Evolutionary conservation across 495 filamentous ascomycete species (phyloP), one percentile per base, ranked within the genome.

Genomic region (Astrothelium macrocarpum): DNA sequence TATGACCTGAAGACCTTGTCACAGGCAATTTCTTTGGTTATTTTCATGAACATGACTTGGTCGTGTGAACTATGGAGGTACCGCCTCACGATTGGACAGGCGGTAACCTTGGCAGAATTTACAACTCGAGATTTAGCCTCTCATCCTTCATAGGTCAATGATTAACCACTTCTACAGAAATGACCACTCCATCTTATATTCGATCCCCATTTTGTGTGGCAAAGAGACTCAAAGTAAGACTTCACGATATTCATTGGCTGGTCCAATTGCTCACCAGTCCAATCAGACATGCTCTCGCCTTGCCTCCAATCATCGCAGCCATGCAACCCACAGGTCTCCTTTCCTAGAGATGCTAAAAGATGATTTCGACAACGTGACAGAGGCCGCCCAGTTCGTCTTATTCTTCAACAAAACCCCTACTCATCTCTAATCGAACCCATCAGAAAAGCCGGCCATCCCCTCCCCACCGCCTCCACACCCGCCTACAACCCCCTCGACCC

Each of bases 101-200:
- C 34, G 34, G 34, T 39, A 39, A 39, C 5, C 5, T 14, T 39
- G 34, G 34, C 34, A 39, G 34, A 39, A 39, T 39, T 39, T 5
- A 39, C 34, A 5, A 39, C 14, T 14, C 14, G 5, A 39, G 34
- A 39, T 39, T 14, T 39, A 5, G 34, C 5, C 34, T 14, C 14
- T 5, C 34, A 39, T 5, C 5, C 34, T 39, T 39, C 5, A 5
- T 14, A 39, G n/a, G n/a, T n/a, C n/a, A n/a, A n/a, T n/a, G n/a
- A n/a, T n/a, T n/a, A n/a, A n/a, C n/a, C n/a, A n/a, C n/a, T n/a
- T n/a, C n/a, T n/a, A 12, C 9, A 18, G 62, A 23, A 23, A 70
- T 70, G 68, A 59, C 68, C 34, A 61, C 65, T 23, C 68, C 68
- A 9, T 32, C 65, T 4, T 70, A 67, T 59, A 20, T 63, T 11